Evolutionary conservation across 2,329 filamentous ascomycete genomes (phyloP).

Genomic region (Neonectria magnoliae): DNA sequence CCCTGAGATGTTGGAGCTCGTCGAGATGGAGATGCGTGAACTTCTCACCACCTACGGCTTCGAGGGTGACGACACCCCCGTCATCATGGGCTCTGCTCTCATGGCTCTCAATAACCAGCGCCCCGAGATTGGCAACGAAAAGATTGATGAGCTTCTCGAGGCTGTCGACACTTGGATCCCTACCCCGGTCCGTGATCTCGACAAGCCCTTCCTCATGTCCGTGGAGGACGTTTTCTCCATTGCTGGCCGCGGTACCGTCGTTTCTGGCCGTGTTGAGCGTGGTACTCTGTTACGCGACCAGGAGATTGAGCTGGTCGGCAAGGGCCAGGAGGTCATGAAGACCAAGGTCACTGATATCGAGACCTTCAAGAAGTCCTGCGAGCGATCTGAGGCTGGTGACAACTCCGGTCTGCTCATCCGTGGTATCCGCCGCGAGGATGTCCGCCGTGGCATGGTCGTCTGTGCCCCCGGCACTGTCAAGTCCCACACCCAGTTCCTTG

Average conservation of each 20-base stretch:
- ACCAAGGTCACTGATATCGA: constrained; percentile 99
- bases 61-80: constrained; percentile 97
- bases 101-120: constrained; percentile 90
- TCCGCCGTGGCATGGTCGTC: constrained; percentile 94
- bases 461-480: constrained; percentile 84
- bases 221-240: constrained; percentile 94
- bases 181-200: constrained; percentile 89
- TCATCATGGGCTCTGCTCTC: constrained; percentile 95
- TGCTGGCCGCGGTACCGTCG: constrained; percentile 93
- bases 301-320: constrained; percentile 95
- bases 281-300: constrained; percentile 92
- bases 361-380: constrained; percentile 99
- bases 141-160: constrained; percentile 90
- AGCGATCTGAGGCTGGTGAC: constrained; percentile 94
- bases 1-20: constrained; percentile 99
- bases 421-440: constrained; percentile 94
- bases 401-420: constrained; percentile 98
- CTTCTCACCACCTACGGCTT: constrained; percentile 93
- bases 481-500: constrained; percentile 90
- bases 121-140: constrained; percentile 84
- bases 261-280: constrained; percentile 96
- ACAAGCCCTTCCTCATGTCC: constrained; percentile 99
- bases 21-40: constrained; percentile 99
- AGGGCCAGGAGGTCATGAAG: constrained; percentile 84
- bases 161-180: constrained; percentile 97